Base-by-base conservation (phyloP, 305 asterid species). In the Lippia alba region DNA sequence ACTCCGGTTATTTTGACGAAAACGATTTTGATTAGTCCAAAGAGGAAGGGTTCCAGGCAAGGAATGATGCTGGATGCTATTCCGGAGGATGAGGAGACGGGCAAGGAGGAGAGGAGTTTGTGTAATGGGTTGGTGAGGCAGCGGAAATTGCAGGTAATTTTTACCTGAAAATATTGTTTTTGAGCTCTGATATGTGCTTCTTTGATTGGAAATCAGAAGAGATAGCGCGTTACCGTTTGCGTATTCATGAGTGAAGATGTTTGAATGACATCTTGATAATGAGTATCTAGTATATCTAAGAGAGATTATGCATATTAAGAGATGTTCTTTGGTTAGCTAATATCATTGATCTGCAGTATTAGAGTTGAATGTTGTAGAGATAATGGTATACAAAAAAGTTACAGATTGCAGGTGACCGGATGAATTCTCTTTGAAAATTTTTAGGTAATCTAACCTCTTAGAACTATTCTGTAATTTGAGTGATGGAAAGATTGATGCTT, bases 1-100 rank as follows among this genome's bases (percentile, higher is more conserved):
- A 64, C 81, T 65, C 94, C 97, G 4, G 88, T 86, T 58, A 92
- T 92, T 60, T 81, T 92, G 76, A 84, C 91, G 40, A 92, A 88
- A 84, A 88, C 82, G 41, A 79, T 92, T 58, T 73, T 78, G 84
- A 69, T 85, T 71, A 92, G 90, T 72, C 98, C 98, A 11, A 85
- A 83, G 67, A 85, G 76, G 80, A 91, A 89, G 84, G 78, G 76
- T 1, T 36, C 55, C 55, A 84, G 91, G 79, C 92, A 82, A 70
- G 77, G 82, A 49, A 77, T 69, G 76, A 69, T 86, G 87, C 78
- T 91, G 58, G 96, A 91, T 71, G 94, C 91, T 8, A 89, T 91
- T 54, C 96, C 97, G 0, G 97, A 91, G 79, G 89, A 87, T 16
- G 96, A 87, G 74, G 97, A 85, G 77, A 80, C 79, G 59, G 92